phyloP scores from a whole-genome alignment of 257 asterid genomes.

The Datura wrightii region DNA sequence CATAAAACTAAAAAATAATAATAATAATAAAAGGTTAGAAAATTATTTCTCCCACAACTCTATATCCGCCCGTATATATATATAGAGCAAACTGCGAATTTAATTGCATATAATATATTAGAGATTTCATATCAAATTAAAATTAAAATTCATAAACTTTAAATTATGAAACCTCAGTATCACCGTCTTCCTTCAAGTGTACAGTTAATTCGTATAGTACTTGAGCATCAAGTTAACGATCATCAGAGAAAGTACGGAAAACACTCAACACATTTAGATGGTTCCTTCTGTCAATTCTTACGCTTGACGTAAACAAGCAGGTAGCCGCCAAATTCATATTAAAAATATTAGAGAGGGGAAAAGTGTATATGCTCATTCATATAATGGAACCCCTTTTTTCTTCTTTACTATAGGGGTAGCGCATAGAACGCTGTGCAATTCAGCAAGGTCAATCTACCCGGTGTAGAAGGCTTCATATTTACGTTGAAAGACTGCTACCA shows the following conservation, averaged over 20 bases:
- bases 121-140: too few relatives aligned
- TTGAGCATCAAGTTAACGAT: slow-evolving; percentile 1
- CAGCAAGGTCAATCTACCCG: slow-evolving; percentile 10
- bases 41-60: too few relatives aligned
- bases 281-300: not conserved
- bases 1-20: too few relatives aligned
- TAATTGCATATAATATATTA: too few relatives aligned
- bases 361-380: not conserved
- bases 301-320: slow-evolving; percentile 15
- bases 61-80: too few relatives aligned
- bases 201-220: not conserved
- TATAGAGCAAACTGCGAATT: too few relatives aligned
- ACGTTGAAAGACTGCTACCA: slow-evolving; percentile 36
- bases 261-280: not conserved
- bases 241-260: not conserved
- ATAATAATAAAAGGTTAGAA: too few relatives aligned
- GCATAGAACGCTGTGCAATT: not conserved
- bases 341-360: not conserved
- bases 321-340: slow-evolving; percentile 11
- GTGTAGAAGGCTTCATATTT: slow-evolving; percentile 41
- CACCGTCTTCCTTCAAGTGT: not conserved
- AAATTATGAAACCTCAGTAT: not conserved
- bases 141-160: too few relatives aligned
- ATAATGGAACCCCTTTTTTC: not conserved
- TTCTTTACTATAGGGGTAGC: not conserved